Conservation (phyloP, 495 filamentous ascomycete species). For the Hypomontagnella submonticulosa region DNA sequence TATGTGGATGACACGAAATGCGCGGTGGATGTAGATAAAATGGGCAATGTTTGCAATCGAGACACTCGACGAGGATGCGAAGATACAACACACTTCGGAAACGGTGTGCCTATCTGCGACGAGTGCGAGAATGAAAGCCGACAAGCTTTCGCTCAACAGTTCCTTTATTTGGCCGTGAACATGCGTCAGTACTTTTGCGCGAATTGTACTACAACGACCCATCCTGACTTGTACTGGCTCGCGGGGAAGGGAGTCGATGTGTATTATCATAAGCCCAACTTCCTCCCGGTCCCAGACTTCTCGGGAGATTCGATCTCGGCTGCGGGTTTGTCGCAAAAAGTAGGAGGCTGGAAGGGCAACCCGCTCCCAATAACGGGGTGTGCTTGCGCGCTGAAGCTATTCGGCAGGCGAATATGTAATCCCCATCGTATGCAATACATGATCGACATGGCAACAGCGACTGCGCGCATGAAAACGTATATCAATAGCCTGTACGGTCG, state of each 20-base stretch:
- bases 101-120: slow-evolving; percentile 10
- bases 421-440: slow-evolving; percentile 26
- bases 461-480: slow-evolving; percentile 3
- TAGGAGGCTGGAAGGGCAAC: neutral
- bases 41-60: neutral
- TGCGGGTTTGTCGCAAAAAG: neutral
- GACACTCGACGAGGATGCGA: slow-evolving; percentile 1
- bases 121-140: slow-evolving; percentile 1
- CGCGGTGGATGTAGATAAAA: neutral
- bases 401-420: slow-evolving; percentile 15
- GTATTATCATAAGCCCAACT: neutral
- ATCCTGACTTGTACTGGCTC: neutral
- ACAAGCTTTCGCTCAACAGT: neutral
- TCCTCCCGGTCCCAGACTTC: too few relatives aligned
- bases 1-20: neutral
- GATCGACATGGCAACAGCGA: neutral
- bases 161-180: neutral
- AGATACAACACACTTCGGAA: slow-evolving; percentile 1
- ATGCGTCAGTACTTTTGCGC: slow-evolving; percentile 16
- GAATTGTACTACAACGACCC: neutral
- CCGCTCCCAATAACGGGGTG: slow-evolving; percentile 16
- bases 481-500: slow-evolving; percentile 5
- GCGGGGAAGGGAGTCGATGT: neutral
- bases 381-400: slow-evolving; percentile 9
- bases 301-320: neutral